Percentiles rank a stretch among this genome's conserved stretches.
These are phyloP conservation scores for Plasmopara viticola DNA, from an alignment of 352 stramenopile genomes.

Conservation along the genomic window DNA sequence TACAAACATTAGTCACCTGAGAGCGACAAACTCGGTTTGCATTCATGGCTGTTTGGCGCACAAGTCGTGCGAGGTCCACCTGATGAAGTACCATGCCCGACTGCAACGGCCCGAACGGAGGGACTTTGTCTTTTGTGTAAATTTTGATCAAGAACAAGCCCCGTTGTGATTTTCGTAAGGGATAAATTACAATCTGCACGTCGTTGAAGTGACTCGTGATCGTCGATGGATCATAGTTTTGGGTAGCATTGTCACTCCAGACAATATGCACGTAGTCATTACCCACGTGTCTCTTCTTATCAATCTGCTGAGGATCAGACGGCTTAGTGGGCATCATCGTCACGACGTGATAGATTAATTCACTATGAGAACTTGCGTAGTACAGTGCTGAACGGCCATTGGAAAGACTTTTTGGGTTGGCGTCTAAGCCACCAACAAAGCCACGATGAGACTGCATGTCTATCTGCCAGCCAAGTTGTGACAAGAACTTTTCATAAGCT, in stretches of 20 bases:
- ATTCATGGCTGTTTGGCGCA: conserved; percentile 85
- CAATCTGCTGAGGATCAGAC: conserved; percentile 77
- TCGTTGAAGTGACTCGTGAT: conserved; percentile 88
- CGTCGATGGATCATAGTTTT: conserved; percentile 74
- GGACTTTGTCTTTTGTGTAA: conserved; percentile 77
- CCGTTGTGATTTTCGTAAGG: conserved; percentile 48
- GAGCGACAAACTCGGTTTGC: conserved; percentile 81
- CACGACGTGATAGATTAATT: conserved; percentile 85
- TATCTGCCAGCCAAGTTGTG: conserved; percentile 76
- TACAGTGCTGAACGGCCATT: conserved; percentile 72
- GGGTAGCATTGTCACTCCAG: conserved; percentile 76
- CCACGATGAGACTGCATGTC: conserved; percentile 59
- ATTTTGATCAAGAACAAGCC: conserved; percentile 75
- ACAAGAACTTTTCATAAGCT: conserved; percentile 63
- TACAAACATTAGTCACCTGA: conserved; percentile 34
- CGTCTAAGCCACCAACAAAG: conserved; percentile 71
- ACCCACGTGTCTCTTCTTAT: conserved; percentile 86
- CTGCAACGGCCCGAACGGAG: conserved; percentile 71
- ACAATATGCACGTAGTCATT: conserved; percentile 87
- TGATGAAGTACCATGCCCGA: conserved; percentile 80
- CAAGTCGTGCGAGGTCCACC: conserved; percentile 55
- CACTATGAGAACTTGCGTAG: conserved; percentile 74
- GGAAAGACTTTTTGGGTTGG: conserved; percentile 74
- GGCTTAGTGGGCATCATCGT: conserved; percentile 84
- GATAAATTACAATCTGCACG: conserved; percentile 83